Percentiles rank a stretch among this genome's conserved stretches.
phyloP scores from a whole-genome alignment of 2,329 filamentous ascomycete species.

The Hysterium pulicare region DNA sequence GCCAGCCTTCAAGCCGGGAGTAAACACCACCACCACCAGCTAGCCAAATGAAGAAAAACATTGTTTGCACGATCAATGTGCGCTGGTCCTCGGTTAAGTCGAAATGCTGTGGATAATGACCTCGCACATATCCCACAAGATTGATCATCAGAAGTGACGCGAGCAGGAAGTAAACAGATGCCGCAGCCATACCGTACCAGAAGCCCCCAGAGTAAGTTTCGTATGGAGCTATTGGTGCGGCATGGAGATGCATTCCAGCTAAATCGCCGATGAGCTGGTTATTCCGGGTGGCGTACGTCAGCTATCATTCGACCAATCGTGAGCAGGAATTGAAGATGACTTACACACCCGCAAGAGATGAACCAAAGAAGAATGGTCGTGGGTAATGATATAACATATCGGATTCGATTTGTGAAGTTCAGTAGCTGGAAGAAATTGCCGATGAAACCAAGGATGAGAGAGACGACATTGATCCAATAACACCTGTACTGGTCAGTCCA shows the following conservation, averaged over 20 bases:
- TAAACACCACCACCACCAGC: slow-evolving; percentile 72
- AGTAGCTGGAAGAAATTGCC: slow-evolving; percentile 75
- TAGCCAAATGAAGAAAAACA: slow-evolving; percentile 73
- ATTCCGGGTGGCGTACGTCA: not conserved
- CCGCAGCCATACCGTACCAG: slow-evolving; percentile 76
- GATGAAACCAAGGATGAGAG: slow-evolving; percentile 56
- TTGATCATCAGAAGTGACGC: slow-evolving; percentile 71
- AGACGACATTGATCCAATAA: slow-evolving; percentile 66
- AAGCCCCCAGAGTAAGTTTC: slow-evolving; percentile 70
- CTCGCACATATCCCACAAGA: slow-evolving; percentile 66
- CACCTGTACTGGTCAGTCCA: slow-evolving; percentile 46
- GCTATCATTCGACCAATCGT: not conserved
- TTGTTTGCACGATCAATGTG: slow-evolving; percentile 82
- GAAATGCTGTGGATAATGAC: slow-evolving; percentile 73
- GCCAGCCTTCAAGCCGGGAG: slow-evolving; percentile 61
- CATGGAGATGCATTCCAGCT: slow-evolving; percentile 59
- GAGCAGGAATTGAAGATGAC: slow-evolving; percentile 14
- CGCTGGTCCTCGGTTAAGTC: slow-evolving; percentile 70
- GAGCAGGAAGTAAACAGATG: slow-evolving; percentile 71
- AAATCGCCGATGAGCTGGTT: slow-evolving; percentile 60
- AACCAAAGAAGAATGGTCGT: slow-evolving; percentile 76
- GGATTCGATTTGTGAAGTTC: slow-evolving; percentile 73
- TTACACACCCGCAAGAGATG: slow-evolving; percentile 53
- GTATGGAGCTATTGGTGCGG: slow-evolving; percentile 43
- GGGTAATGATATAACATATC: slow-evolving; percentile 75